Conservation (phyloP, 805 yeast genomes). For the Metschnikowia henanensis region DNA sequence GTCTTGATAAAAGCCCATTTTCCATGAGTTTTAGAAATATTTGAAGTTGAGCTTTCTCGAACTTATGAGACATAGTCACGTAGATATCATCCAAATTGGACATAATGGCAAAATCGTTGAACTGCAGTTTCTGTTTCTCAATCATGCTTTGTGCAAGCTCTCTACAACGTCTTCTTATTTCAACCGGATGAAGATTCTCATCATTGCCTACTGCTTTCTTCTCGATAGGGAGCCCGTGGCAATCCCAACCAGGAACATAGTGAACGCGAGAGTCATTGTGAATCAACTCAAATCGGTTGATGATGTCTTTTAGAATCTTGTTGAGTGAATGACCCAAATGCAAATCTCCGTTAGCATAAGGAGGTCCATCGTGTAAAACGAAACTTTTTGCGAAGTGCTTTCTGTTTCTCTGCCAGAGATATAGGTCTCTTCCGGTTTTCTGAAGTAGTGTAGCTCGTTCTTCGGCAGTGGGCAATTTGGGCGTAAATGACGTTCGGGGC, state of each 20-base stretch:
- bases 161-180: conserved; percentile 65
- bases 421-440: conserved; percentile 57
- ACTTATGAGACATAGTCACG: conserved; percentile 66
- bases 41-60: conserved; percentile 72
- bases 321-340: conserved; percentile 93
- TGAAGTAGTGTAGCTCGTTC: conserved; percentile 42
- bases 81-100: conserved; percentile 79
- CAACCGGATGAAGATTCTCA: conserved; percentile 38
- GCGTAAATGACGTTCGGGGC: conserved; percentile 61
- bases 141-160: conserved; percentile 71
- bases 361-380: conserved; percentile 95
- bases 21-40: conserved; percentile 67
- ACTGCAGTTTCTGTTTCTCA: conserved; percentile 59
- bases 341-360: conserved; percentile 93
- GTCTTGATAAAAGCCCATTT: conserved; percentile 72
- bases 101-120: conserved; percentile 74
- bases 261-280: conserved; percentile 57
- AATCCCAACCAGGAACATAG: conserved; percentile 97
- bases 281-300: conserved; percentile 67
- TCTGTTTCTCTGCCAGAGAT: conserved; percentile 53
- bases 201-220: conserved; percentile 63
- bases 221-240: conserved; percentile 98
- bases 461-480: conserved; percentile 52
- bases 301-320: conserved; percentile 84
- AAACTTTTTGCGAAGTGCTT: conserved; percentile 38